Base-by-base conservation (phyloP, 2,329 filamentous ascomycete species). In the Daldinia sp. region DNA sequence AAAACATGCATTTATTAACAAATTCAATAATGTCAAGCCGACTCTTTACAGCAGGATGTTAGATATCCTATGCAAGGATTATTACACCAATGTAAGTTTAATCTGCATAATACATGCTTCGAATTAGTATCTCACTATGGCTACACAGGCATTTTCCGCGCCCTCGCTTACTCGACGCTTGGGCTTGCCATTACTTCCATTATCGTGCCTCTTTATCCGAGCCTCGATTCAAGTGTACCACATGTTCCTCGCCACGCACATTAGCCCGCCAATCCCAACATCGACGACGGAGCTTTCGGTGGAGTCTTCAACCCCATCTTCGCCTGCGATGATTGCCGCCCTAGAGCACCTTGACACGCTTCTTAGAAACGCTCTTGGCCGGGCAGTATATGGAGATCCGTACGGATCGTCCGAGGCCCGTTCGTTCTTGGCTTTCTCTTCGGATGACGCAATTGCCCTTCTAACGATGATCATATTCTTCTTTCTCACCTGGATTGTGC, bases 11-110 rank as follows among this genome's bases (percentile, higher is more conserved):
- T 99, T 98, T 78, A 97, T 99, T 78, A 94, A 91, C 78, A 99
- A 99, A 78, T 99, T 99, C 83, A 99, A 99, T 84, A 97, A 97
- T 74, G 94, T 94, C 73, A 95, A 96, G 71, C 96, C 96, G 2
- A 89, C 88, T 6, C 92, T 99, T 63, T 99, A 99, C 79, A 88
- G 89, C 59, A 89, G 94, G 26, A 97, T 96, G 77, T 87, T 98
- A 15, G 97, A 99, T 77, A 93, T 99, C 4, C 83, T 99, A 6
- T 94, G 94, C 72, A 98, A 98, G 79, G 96, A 99, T 79, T 99
- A 99, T 81, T 99, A 99, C 78, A 95, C 94, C 0, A 95, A 98
- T 78, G 91, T 92, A 78, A 81, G 89, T 78, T 13, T 23, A 20
- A 15, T 35, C 6, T 7, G 6, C 18, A 35, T 42, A 1, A 20